These are phyloP conservation scores for Fraxinus pennsylvanica DNA, from an alignment of 257 asterid species.

Conservation along the genomic window DNA sequence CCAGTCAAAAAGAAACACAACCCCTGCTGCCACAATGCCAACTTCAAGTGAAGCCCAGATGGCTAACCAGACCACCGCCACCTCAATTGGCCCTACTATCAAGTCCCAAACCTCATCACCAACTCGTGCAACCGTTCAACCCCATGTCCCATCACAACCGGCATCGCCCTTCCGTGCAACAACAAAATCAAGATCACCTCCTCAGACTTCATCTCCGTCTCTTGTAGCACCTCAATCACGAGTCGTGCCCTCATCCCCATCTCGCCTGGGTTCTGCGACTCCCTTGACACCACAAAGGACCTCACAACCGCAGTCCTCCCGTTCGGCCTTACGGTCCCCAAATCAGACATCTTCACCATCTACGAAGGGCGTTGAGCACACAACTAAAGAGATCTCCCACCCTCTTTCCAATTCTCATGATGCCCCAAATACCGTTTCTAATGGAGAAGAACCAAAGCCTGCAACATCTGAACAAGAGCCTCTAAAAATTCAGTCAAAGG, in stretches of 20 bases:
- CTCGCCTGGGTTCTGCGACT: conserved; percentile 25
- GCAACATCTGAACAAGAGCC: conserved; percentile 25
- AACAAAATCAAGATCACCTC: conserved; percentile 46
- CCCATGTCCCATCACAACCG: conserved; percentile 38
- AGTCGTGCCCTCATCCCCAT: conserved; percentile 35
- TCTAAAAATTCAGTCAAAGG: conserved; percentile 30
- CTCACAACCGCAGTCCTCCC: conserved; percentile 37
- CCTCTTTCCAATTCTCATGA: conserved; percentile 26
- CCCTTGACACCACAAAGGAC: conserved; percentile 36
- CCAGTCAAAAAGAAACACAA: not conserved
- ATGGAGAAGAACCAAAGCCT: conserved; percentile 34
- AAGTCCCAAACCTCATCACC: conserved; percentile 45
- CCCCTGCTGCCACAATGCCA: conserved; percentile 26
- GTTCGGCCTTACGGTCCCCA: conserved; percentile 29
- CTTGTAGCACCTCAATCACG: conserved; percentile 33
- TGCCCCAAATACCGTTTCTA: conserved; percentile 18
- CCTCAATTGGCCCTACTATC: conserved; percentile 19
- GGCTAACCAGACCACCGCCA: conserved; percentile 15
- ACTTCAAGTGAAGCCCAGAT: conserved; percentile 21
- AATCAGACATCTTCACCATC: conserved; percentile 42
- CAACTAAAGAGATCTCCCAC: conserved; percentile 23
- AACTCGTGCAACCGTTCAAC: conserved; percentile 30
- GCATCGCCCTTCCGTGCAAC: conserved; percentile 38
- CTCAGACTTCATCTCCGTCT: conserved; percentile 50
- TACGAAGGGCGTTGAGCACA: conserved; percentile 22